Evolutionary conservation across 306 rosid species (phyloP).

Genomic region (Ziziphus jujuba): DNA sequence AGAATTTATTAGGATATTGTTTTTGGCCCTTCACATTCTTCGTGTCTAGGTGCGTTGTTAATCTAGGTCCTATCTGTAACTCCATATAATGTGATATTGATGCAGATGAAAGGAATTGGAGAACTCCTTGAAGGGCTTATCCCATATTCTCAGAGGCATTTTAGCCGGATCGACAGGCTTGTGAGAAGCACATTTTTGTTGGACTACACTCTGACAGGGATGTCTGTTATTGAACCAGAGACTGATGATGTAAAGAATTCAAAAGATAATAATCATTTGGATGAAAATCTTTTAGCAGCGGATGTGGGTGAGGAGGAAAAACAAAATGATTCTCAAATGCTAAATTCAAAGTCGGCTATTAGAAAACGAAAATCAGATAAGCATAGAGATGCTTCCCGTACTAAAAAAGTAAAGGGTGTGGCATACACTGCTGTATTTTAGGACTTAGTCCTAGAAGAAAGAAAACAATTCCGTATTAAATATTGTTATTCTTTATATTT

Average conservation of each 20-base stretch:
- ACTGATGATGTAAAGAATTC: conserved; percentile 36
- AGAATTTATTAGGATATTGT: background rate
- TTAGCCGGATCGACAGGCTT: conserved; percentile 78
- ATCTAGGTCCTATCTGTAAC: background rate
- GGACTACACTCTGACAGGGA: conserved; percentile 69
- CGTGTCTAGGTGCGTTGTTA: background rate
- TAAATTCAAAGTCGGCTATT: conserved; percentile 21
- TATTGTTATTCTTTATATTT: too few species aligned
- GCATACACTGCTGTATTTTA: conserved; percentile 42
- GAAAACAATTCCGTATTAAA: too few species aligned
- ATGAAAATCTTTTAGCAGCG: conserved; percentile 14
- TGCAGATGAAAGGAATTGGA: conserved; percentile 81
- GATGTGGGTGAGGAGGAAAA: conserved; percentile 32
- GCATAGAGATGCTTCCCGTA: conserved; percentile 46
- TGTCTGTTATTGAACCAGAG: conserved; percentile 90
- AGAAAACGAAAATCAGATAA: conserved; percentile 78
- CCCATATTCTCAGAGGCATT: conserved; percentile 88
- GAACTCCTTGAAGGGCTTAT: conserved; percentile 78
- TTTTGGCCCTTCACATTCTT: background rate
- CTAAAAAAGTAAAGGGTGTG: conserved; percentile 64
- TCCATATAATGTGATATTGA: conserved; percentile 10
- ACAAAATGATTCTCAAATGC: conserved; percentile 18
- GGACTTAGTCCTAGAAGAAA: too few species aligned
- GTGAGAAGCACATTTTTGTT: conserved; percentile 78
- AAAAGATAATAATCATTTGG: conserved; percentile 25